Evolutionary conservation across 352 stramenopile species (phyloP).

Genomic region (Pythium brassicae): DNA sequence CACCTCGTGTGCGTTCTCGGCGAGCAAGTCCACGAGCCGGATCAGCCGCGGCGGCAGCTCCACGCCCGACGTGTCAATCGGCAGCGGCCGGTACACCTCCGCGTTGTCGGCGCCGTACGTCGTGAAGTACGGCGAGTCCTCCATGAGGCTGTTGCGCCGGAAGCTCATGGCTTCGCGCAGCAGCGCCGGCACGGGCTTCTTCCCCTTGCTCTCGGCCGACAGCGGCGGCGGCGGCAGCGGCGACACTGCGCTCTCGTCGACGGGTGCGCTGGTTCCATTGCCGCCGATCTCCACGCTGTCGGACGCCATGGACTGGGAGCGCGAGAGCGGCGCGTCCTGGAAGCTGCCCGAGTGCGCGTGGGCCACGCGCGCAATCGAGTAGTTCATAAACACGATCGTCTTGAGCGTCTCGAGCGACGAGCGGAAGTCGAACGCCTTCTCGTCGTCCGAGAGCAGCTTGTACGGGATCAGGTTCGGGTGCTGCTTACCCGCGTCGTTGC

Average conservation of each 20-base stretch:
- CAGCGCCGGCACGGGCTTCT: conserved; percentile 54
- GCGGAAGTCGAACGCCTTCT: conserved; percentile 82
- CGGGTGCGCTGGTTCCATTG: conserved; percentile 12
- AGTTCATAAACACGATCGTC: conserved; percentile 88
- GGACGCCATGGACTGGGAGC: conserved; percentile 65
- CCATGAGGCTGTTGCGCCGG: conserved; percentile 70
- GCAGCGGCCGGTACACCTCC: conserved; percentile 66
- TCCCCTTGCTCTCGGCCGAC: conserved; percentile 20
- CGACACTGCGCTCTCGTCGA: conserved; percentile 23
- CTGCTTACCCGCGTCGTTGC: conserved; percentile 67
- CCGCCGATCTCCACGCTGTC: conserved; percentile 27
- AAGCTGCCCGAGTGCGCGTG: conserved; percentile 57
- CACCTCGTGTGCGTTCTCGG: conserved; percentile 85
- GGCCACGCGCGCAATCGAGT: conserved; percentile 56
- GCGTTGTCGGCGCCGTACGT: conserved; percentile 54
- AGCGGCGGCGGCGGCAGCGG: conserved; percentile 13
- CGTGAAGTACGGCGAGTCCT: conserved; percentile 74
- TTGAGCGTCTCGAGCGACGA: conserved; percentile 88
- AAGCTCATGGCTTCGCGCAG: conserved; percentile 74
- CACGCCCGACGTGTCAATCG: conserved; percentile 71
- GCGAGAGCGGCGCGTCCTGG: conserved; percentile 46
- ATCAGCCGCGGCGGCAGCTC: conserved; percentile 60
- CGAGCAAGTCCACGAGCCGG: conserved; percentile 74
- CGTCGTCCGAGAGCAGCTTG: conserved; percentile 69
- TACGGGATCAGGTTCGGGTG: conserved; percentile 85